phyloP scores from a whole-genome alignment of 179 eudicot genomes.

The Heliamphora pulchella region DNA sequence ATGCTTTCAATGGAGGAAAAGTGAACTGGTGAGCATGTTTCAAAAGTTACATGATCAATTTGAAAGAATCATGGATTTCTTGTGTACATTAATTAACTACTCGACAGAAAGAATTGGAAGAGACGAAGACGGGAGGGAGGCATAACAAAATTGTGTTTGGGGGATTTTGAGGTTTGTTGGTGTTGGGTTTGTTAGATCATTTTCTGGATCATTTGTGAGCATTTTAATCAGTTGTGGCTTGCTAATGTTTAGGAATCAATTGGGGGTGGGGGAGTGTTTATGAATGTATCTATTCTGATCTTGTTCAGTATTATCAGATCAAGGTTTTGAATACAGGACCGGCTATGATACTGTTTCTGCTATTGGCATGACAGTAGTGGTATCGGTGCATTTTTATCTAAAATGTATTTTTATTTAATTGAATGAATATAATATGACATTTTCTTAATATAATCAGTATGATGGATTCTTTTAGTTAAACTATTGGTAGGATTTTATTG shows the following conservation, averaged over 20 bases:
- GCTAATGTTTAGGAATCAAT: constrained; percentile 10
- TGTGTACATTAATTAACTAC: constrained; percentile 10
- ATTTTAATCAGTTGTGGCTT: not conserved
- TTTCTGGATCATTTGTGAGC: constrained; percentile 1
- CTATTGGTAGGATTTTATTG: no score
- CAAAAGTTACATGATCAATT: not conserved
- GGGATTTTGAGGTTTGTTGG: not conserved
- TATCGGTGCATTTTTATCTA: no score
- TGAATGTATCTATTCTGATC: not conserved
- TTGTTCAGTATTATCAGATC: not conserved
- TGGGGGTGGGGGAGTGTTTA: not conserved
- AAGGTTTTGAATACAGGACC: no score
- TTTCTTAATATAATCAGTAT: no score
- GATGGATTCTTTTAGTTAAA: no score
- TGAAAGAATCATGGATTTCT: not conserved
- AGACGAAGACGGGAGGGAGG: not conserved
- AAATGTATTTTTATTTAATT: no score
- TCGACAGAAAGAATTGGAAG: not conserved
- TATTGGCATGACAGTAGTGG: no score
- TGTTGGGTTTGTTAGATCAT: not conserved
- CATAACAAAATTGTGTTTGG: not conserved
- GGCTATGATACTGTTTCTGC: no score
- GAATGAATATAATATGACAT: no score
- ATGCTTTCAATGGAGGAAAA: not conserved
- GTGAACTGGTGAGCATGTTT: constrained; percentile 6